Conservation (phyloP, 2,329 filamentous ascomycete species). For the Calonectria montana region DNA sequence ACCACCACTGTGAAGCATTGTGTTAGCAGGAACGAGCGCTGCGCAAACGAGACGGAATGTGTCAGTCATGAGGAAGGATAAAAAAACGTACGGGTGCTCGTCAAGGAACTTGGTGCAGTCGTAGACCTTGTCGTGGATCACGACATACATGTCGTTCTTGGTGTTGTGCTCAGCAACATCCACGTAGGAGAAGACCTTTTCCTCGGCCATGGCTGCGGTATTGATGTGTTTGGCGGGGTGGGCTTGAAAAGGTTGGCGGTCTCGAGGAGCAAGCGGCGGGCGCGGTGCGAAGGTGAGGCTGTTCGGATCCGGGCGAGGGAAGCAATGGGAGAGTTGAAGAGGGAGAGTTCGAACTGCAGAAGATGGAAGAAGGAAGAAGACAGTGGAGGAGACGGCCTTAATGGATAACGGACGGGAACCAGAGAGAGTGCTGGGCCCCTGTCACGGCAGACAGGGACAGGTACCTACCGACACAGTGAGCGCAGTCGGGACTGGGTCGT, state of each 20-base stretch:
- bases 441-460: slow-evolving; percentile 17
- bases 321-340: slow-evolving; percentile 18
- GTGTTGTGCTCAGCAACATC: slow-evolving; percentile 87
- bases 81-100: slow-evolving; percentile 84
- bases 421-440: slow-evolving; percentile 34
- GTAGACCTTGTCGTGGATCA: slow-evolving; percentile 98
- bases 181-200: slow-evolving; percentile 75
- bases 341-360: slow-evolving; percentile 9
- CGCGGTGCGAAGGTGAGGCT: slow-evolving; percentile 16
- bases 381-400: slow-evolving; percentile 19
- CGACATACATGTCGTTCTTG: slow-evolving; percentile 93
- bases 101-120: slow-evolving; percentile 89
- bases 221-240: slow-evolving; percentile 30
- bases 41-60: slow-evolving; percentile 12
- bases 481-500: not conserved
- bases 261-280: slow-evolving; percentile 17
- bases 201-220: slow-evolving; percentile 46
- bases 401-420: slow-evolving; percentile 20
- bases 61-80: slow-evolving; percentile 1
- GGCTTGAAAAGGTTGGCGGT: slow-evolving; percentile 17
- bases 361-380: slow-evolving; percentile 27
- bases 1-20: slow-evolving; percentile 76
- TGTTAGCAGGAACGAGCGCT: slow-evolving; percentile 30
- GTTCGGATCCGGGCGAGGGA: slow-evolving; percentile 26
- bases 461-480: slow-evolving; percentile 13